Evolutionary conservation across 129 eudicot species (phyloP), one percentile per base, ranked within the genome.

Genomic region (Flaveria sonorensis): DNA sequence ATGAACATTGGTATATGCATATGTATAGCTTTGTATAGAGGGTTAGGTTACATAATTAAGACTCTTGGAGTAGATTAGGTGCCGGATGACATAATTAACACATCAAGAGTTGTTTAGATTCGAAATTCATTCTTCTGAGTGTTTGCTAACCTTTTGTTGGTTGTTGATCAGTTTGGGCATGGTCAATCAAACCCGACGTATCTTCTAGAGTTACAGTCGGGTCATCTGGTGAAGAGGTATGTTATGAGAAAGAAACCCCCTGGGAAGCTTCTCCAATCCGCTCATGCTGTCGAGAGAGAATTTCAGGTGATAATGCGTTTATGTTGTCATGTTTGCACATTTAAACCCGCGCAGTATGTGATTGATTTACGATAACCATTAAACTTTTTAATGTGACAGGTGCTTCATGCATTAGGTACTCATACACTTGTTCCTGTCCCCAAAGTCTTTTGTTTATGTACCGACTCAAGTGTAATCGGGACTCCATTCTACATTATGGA

Each of bases 141-240:
- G 56, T 66, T 36, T 51, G 24, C 70, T 71, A 14, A 43, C 71
- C 30, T 13, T 11, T 14, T 39, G 21, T 74, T 40, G 43, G 8
- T 76, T 79, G 51, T 62, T 60, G 40, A 62, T 63, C 77, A 94
- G 98, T 94, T 94, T 79, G 98, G 98, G 74, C 96, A 94, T 76
- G 98, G 98, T 1, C 98, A 94, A 53, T 94, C 98, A 14, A 94
- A 94, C 76, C 98, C 98, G 6, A 94, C 98, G 30, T 94, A 86
- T 79, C 88, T 89, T 62, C 43, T 94, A 81, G 97, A 91, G 72
- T 85, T 86, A 13, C 85, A 83, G 19, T 74, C 82, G 24, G 96
- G 86, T 30, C 63, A 87, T 63, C 18, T 77, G 11, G 79, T 82
- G 82, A 93, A 89, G 75, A 74, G 73, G 9, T 93, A 94, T 78